Conservation (phyloP, 176 grass and related monocot species). For the Sorghum bicolor region DNA sequence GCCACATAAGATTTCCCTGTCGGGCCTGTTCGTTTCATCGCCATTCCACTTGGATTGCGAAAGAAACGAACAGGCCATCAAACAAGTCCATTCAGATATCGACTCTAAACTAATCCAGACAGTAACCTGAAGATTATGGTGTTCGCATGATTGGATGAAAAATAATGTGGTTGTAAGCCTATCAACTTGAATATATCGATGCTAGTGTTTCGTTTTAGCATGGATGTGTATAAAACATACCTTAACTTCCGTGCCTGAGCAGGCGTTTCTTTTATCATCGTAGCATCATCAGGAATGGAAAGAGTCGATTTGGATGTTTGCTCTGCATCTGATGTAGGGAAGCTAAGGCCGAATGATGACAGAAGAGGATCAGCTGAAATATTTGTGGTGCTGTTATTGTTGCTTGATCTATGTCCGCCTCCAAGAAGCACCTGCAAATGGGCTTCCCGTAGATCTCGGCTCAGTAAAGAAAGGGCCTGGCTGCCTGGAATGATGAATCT, state of each 20-base stretch:
- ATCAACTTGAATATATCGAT: background rate
- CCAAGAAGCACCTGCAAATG: conserved; percentile 89
- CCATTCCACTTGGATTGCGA: too few relatives aligned
- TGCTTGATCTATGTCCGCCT: conserved; percentile 60
- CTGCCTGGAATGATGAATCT: conserved; percentile 79
- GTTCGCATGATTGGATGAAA: background rate
- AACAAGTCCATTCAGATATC: background rate
- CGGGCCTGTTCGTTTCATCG: too few relatives aligned
- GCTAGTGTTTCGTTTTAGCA: conserved; percentile 2
- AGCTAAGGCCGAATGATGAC: conserved; percentile 77
- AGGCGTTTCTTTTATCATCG: conserved; percentile 41
- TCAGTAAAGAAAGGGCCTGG: conserved; percentile 72
- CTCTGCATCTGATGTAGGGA: conserved; percentile 61
- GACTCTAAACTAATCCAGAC: background rate
- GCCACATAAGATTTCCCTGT: background rate
- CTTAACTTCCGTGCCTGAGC: conserved; percentile 49
- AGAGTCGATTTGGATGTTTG: conserved; percentile 70
- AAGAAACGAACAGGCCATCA: too few relatives aligned
- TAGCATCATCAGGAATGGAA: conserved; percentile 40
- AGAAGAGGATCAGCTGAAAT: conserved; percentile 84
- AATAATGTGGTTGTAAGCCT: background rate
- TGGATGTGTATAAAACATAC: conserved; percentile 30
- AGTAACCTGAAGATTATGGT: background rate
- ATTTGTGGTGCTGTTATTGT: conserved; percentile 49
- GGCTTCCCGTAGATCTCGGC: conserved; percentile 81